These are phyloP conservation scores for Colletotrichum ledebouriae DNA, from an alignment of 2,329 filamentous ascomycete species.

Conservation along the genomic window DNA sequence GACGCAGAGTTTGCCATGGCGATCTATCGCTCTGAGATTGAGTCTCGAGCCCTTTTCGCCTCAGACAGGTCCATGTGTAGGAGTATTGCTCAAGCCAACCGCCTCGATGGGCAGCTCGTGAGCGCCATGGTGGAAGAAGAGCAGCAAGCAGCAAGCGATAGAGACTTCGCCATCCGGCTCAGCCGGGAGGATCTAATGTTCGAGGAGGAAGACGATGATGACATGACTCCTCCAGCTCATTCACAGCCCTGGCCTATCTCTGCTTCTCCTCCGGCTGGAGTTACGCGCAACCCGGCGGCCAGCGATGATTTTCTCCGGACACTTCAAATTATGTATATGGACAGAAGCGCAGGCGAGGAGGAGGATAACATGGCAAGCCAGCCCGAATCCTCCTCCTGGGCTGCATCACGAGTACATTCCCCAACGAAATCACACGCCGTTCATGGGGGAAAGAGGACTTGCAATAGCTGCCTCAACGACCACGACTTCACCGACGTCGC, in stretches of 20 bases:
- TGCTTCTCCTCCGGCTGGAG: background rate
- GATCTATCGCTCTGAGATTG: conserved; percentile 40
- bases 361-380: background rate
- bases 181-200: background rate
- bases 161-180: background rate
- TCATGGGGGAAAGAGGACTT: background rate
- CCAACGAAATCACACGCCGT: no score
- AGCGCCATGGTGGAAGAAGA: background rate
- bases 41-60: conserved; percentile 11
- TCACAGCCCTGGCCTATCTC: background rate
- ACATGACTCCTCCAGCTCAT: background rate
- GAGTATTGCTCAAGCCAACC: conserved; percentile 45
- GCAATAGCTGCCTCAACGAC: background rate
- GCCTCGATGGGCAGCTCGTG: conserved; percentile 38
- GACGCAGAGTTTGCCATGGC: conserved; percentile 38
- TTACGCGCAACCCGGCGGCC: background rate
- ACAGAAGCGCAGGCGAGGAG: background rate
- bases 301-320: background rate
- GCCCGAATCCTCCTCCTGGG: conserved; percentile 22
- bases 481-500: background rate
- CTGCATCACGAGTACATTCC: background rate
- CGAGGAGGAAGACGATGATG: background rate
- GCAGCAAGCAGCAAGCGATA: conserved; percentile 10
- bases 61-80: conserved; percentile 41
- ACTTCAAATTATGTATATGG: conserved; percentile 2